Conservation (phyloP, 2,329 filamentous ascomycete genomes). For the Fusarium sp. region DNA sequence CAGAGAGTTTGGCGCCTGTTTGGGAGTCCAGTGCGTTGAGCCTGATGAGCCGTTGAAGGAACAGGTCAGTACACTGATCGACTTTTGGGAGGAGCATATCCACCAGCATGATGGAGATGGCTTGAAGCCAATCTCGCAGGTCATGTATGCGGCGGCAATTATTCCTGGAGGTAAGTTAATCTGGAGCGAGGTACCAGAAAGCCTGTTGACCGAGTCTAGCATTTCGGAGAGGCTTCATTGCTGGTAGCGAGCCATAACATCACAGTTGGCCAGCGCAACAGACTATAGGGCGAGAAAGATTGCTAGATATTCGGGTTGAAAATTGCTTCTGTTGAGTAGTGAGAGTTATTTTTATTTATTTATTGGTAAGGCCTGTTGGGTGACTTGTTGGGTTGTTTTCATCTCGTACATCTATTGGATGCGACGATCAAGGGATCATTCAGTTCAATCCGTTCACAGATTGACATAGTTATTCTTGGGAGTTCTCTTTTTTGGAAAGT, state of each 20-base stretch:
- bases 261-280: not conserved
- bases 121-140: constrained; percentile 62
- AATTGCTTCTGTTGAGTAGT: not conserved
- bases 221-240: constrained; percentile 15
- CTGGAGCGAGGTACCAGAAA: not conserved
- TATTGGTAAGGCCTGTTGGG: not conserved
- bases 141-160: constrained; percentile 67
- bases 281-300: too few relatives aligned
- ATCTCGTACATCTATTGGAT: not conserved
- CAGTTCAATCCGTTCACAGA: not conserved
- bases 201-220: not conserved
- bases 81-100: constrained; percentile 49
- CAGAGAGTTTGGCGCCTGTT: constrained; percentile 62
- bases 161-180: constrained; percentile 62
- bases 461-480: not conserved
- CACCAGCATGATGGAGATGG: constrained; percentile 50
- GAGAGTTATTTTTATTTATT: not conserved
- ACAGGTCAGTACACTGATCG: constrained; percentile 43
- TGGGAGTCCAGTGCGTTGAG: constrained; percentile 57
- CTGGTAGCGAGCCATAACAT: not conserved
- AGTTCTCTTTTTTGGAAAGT: not conserved
- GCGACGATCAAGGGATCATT: not conserved
- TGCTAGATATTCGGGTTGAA: too few relatives aligned
- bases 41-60: constrained; percentile 46
- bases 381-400: not conserved